Base-by-base conservation (phyloP, 495 filamentous ascomycete genomes). In the Sordaria brevicollis region DNA sequence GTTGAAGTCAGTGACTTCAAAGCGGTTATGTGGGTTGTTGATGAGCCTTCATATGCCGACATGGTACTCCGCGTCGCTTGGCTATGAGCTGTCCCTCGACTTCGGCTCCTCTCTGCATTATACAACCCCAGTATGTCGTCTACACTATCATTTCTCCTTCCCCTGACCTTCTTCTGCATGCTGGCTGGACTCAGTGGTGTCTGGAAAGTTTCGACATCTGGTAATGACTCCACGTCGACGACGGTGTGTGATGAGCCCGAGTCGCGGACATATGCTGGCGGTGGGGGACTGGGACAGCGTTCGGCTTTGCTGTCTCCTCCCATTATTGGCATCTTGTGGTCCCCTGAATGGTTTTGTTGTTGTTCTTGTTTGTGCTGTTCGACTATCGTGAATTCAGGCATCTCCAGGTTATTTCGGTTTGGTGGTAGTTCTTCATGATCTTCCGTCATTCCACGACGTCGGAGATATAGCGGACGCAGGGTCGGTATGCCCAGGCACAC, bases 401-500 rank as follows among this genome's bases (percentile, higher is more conserved):
- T 31, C 41, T 78, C 74, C 34, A 69, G 62, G 39, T 76, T 70
- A 35, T 62, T 73, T 72, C 65, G 13, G 57, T 78, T 65, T 66
- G 72, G 9, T 37, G 70, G 19, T 41, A 3, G 49, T 0, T 74
- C 69, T 4, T 71, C 74, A 38, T 77, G 74, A 11, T 71, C 71
- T 29, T 68, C 69, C 3, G 71, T 72, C 39, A 72, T 67, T 3
- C 73, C 74, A 38, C 74, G 75, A 1, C 75, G 70, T 49, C 73
- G 77, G 25, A 80, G 74, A 65, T 81, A 81, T 13, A 81, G 49
- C 9, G 80, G 80, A 25, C 80, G 72, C 5, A 81, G 72, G 9
- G 80, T 79, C 10, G 80, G 80, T 19, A 81, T 76, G 4, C 79
- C 80, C 15, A 81, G 74, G 71, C 80, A 81, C 3, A 81, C 70